phyloP scores from a whole-genome alignment of 345 rosid species.

The Angophora floribunda region DNA sequence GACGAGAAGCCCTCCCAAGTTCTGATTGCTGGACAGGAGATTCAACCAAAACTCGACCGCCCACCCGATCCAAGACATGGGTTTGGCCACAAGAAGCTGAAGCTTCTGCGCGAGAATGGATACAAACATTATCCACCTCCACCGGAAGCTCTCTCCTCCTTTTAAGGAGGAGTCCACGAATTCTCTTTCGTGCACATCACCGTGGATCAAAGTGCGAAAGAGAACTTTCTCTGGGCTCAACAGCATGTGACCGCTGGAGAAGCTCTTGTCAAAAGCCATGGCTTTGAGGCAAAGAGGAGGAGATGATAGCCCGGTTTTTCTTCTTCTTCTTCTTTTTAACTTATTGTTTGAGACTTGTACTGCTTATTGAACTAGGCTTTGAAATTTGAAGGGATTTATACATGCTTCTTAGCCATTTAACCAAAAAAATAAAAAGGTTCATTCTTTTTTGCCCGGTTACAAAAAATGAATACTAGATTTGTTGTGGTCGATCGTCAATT shows the following conservation, averaged over 20 bases:
- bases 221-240: conserved; percentile 51
- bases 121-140: conserved; percentile 47
- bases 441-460: background rate
- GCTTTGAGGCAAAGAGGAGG: background rate
- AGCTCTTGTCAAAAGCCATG: conserved; percentile 21
- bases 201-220: conserved; percentile 24
- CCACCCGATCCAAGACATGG: conserved; percentile 33
- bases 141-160: conserved; percentile 20
- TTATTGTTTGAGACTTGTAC: background rate
- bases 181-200: conserved; percentile 22
- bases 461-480: background rate
- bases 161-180: conserved; percentile 31
- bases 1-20: conserved; percentile 11
- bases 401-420: background rate
- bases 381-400: background rate
- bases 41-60: conserved; percentile 26
- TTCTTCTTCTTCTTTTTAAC: background rate
- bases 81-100: conserved; percentile 20
- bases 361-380: background rate
- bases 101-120: conserved; percentile 36
- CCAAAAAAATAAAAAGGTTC: background rate
- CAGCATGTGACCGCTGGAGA: conserved; percentile 29
- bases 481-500: background rate
- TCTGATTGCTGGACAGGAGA: conserved; percentile 28
- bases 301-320: background rate